A percentile compares a stretch with the other conserved stretches of the same genome.
phyloP scores from a whole-genome alignment of 225 moss, liverwort and hornwort genomes.

The Thuidium tamariscinum region DNA sequence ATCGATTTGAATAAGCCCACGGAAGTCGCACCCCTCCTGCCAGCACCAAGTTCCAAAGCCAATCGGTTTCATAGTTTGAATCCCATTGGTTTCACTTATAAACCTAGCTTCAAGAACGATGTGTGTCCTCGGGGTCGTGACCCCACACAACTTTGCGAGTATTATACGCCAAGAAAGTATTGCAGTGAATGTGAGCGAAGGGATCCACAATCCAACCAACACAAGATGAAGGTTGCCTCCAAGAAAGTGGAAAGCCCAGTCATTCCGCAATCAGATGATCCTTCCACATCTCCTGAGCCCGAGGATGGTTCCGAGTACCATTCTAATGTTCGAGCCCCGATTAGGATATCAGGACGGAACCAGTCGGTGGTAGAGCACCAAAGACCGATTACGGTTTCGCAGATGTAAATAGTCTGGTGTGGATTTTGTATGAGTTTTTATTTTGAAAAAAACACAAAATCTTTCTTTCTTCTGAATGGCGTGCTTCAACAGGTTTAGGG shows the following conservation, averaged over 20 bases:
- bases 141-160: not conserved
- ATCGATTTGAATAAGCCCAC: not conserved
- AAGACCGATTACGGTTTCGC: too few relatives aligned
- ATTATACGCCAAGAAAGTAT: not conserved
- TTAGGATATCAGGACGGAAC: accelerated
- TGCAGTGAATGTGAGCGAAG: not conserved
- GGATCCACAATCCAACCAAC: not conserved
- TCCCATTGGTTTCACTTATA: not conserved
- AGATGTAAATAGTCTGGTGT: not conserved
- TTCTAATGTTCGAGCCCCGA: too few relatives aligned
- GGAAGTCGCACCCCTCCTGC: not conserved
- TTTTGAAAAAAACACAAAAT: too few relatives aligned
- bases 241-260: not conserved
- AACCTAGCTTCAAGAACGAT: not conserved
- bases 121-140: not conserved
- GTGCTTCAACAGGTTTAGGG: too few relatives aligned
- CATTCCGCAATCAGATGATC: not conserved
- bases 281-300: not conserved
- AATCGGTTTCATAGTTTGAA: constrained; percentile 9
- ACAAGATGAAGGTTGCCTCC: too few relatives aligned
- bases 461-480: too few relatives aligned
- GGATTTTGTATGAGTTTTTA: not conserved
- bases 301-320: too few relatives aligned
- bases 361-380: not conserved
- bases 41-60: not conserved